Evolutionary conservation across 306 rosid species (phyloP), one percentile per base, ranked within the genome.

Genomic region (Quercus agrifolia): DNA sequence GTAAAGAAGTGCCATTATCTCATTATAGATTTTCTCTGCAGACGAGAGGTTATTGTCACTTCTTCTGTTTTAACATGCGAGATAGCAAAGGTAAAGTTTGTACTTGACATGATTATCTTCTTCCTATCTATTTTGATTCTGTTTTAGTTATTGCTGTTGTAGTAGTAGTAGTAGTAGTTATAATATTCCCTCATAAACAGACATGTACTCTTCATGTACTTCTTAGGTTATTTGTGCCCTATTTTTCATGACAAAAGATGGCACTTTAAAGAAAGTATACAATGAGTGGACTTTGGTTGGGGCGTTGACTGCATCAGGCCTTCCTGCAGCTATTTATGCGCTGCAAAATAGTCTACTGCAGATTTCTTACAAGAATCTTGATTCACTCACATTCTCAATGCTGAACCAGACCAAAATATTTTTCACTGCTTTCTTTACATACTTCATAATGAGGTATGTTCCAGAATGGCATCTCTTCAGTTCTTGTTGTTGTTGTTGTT

Each of bases 321-420:
- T 93, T 69, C 99, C 99, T 56, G 99, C 99, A 2, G 97, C 95
- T 38, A 96, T 91, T 56, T 96, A 96, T 77, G 94, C 99, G 51
- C 84, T 96, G 79, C 99, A 96, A 86, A 96, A 93, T 86, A 96
- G 98, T 83, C 90, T 96, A 87, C 86, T 96, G 83, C 99, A 96
- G 87, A 91, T 96, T 79, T 87, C 99, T 78, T 96, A 93, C 90
- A 91, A 72, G 91, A 96, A 93, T 81, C 96, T 96, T 57, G 99
- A 96, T 88, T 96, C 99, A 4, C 93, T 96, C 76, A 96, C 98
- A 12, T 96, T 96, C 87, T 93, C 99, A 18, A 93, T 96, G 84
- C 86, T 95, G 84, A 96, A 93, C 83, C 98, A 96, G 85, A 96
- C 99, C 30, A 96, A 96, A 79, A 93, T 96, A 67, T 61, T 96